phyloP scores from a whole-genome alignment of 768 basidiomycete genomes.

The Trichaptum fuscoviolaceum region DNA sequence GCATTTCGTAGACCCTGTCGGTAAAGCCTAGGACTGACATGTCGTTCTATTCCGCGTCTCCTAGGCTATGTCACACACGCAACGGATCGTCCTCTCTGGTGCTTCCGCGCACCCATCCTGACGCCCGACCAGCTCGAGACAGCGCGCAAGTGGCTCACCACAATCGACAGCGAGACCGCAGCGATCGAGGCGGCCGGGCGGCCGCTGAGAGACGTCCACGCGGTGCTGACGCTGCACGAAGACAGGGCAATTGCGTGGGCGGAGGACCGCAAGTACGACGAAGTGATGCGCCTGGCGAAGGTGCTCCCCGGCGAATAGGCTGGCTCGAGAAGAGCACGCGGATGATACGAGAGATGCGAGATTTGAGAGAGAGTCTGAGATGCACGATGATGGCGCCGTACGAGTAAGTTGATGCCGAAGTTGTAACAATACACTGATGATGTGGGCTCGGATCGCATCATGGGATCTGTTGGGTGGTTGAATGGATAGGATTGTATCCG shows the following conservation, averaged over 20 bases:
- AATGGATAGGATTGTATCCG: too few relatives aligned
- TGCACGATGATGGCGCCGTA: too few relatives aligned
- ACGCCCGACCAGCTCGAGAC: constrained; percentile 37
- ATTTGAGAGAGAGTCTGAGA: too few relatives aligned
- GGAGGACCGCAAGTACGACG: constrained; percentile 49
- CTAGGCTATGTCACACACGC: constrained; percentile 69
- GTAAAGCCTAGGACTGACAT: constrained; percentile 4
- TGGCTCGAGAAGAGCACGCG: not conserved
- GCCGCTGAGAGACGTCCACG: constrained; percentile 27
- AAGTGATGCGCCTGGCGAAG: constrained; percentile 34
- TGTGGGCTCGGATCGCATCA: too few relatives aligned
- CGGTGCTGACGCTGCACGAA: constrained; percentile 44
- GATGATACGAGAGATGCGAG: not conserved
- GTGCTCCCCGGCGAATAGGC: constrained; percentile 17
- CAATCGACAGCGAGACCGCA: constrained; percentile 35
- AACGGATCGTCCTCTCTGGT: constrained; percentile 59
- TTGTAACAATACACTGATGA: too few relatives aligned
- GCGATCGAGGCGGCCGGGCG: constrained; percentile 28
- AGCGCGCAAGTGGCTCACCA: constrained; percentile 53
- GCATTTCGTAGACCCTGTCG: too few relatives aligned
- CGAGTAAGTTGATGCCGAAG: too few relatives aligned
- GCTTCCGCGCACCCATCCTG: constrained; percentile 48
- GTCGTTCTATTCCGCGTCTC: not conserved
- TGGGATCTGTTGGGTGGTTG: too few relatives aligned
- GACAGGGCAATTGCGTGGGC: constrained; percentile 52